These are phyloP conservation scores for Trichoderma brevicompactum DNA, from an alignment of 2,329 filamentous ascomycete species.

Conservation along the genomic window DNA sequence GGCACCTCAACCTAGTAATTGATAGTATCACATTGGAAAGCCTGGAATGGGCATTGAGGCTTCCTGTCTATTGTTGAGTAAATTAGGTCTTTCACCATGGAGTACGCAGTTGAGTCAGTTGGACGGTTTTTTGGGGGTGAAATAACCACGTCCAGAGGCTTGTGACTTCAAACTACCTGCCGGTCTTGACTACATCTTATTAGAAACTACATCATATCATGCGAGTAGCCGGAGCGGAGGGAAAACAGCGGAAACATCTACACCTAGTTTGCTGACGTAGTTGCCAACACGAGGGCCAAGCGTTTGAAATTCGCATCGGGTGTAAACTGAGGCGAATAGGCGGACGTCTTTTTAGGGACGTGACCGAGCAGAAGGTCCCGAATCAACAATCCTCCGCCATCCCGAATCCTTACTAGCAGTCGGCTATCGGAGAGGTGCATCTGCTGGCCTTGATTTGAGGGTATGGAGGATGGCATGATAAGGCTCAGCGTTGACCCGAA, in stretches of 20 bases:
- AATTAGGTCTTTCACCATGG: not conserved
- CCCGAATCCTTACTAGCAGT: not conserved
- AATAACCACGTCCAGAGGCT: not conserved
- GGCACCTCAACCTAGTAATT: no score
- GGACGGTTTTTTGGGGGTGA: not conserved
- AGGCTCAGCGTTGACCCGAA: no score
- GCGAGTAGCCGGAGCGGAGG: conserved; percentile 13
- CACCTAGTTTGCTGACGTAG: not conserved
- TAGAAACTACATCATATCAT: conserved; percentile 13
- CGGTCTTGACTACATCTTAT: not conserved
- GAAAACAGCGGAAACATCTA: not conserved
- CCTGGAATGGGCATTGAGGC: no score
- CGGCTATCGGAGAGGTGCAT: not conserved
- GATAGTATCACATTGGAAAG: no score
- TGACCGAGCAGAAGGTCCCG: not conserved
- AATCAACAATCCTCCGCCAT: not conserved
- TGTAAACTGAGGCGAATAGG: not conserved
- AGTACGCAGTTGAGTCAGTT: not conserved
- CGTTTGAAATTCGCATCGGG: not conserved
- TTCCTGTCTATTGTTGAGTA: no score
- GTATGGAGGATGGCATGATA: no score
- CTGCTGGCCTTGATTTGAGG: not conserved
- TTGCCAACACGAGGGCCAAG: not conserved
- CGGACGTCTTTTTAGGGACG: not conserved
- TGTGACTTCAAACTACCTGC: conserved; percentile 7